These are phyloP conservation scores for Naganishia albida DNA, from an alignment of 1,284 basidiomycete species.

Conservation along the genomic window DNA sequence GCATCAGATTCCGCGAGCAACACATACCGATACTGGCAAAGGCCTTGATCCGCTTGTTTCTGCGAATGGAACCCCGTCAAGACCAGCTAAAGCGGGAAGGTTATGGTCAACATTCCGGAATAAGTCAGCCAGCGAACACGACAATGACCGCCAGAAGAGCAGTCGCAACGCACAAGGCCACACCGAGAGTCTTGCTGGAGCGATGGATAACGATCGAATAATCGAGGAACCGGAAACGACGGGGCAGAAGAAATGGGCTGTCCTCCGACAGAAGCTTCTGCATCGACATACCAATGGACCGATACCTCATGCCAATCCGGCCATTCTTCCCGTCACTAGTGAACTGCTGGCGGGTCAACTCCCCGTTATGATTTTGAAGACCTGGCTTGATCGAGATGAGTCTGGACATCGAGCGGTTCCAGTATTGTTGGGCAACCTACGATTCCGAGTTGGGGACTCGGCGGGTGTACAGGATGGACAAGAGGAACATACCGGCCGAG, in stretches of 20 bases:
- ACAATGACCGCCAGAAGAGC: constrained; percentile 6
- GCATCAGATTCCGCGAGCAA: constrained; percentile 27
- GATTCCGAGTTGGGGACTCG: constrained; percentile 52
- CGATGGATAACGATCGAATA: constrained; percentile 26
- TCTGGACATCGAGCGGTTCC: constrained; percentile 79
- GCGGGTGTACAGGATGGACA: constrained; percentile 40
- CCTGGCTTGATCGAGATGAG: constrained; percentile 92
- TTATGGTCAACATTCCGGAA: constrained; percentile 32
- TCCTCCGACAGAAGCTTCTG: constrained; percentile 42
- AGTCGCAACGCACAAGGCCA: neutral
- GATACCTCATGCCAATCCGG: constrained; percentile 36
- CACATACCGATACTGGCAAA: neutral
- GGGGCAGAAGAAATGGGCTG: constrained; percentile 44
- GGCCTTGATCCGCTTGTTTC: constrained; percentile 20
- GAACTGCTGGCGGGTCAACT: constrained; percentile 81
- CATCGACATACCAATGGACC: constrained; percentile 38
- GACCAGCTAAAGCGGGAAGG: constrained; percentile 26
- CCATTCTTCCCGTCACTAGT: constrained; percentile 74
- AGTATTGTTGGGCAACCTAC: constrained; percentile 64
- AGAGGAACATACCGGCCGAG: constrained; percentile 44
- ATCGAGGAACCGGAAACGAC: constrained; percentile 22
- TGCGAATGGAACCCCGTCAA: constrained; percentile 25
- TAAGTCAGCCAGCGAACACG: constrained; percentile 2
- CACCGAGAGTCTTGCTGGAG: constrained; percentile 4
- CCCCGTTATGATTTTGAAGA: constrained; percentile 76